Evolutionary conservation across 495 filamentous ascomycete species (phyloP).

Genomic region (Annulohypoxylon bovei): DNA sequence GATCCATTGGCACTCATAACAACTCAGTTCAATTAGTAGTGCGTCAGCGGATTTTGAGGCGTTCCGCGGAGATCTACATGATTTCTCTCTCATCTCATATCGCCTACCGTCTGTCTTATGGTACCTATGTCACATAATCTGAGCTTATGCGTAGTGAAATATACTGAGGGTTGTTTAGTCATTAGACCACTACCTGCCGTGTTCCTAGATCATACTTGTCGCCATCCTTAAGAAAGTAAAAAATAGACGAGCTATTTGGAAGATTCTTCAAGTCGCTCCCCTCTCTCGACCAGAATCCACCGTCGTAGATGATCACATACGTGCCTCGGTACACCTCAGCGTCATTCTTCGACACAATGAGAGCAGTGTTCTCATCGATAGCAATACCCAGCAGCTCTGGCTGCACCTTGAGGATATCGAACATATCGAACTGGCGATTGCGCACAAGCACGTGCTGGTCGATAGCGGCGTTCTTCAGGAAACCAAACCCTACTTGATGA

Average conservation of each 20-base stretch:
- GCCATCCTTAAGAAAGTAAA: slow-evolving; percentile 41
- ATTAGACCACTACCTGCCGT: slow-evolving; percentile 30
- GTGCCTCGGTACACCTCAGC: slow-evolving; percentile 44
- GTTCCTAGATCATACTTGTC: slow-evolving; percentile 43
- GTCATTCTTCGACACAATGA: slow-evolving; percentile 45
- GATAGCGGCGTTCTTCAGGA: slow-evolving; percentile 45
- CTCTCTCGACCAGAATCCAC: slow-evolving; percentile 42
- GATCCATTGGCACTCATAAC: too few species aligned
- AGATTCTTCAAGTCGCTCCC: slow-evolving; percentile 41
- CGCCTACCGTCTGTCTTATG: too few species aligned
- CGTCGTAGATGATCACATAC: slow-evolving; percentile 45
- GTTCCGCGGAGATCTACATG: too few species aligned
- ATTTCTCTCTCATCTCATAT: too few species aligned
- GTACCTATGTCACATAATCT: too few species aligned
- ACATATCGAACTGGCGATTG: slow-evolving; percentile 49
- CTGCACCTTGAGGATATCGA: slow-evolving; percentile 47
- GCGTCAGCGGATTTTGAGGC: too few species aligned
- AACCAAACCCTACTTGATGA: slow-evolving; percentile 48
- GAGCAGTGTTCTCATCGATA: slow-evolving; percentile 50
- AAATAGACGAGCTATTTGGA: slow-evolving; percentile 37
- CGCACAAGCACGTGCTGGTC: slow-evolving; percentile 51
- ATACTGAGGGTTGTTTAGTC: too few species aligned
- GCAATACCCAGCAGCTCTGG: slow-evolving; percentile 48
- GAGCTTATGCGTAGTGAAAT: too few species aligned
- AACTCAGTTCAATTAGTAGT: too few species aligned